These are phyloP conservation scores for Sugiyamaella marilandica DNA, from an alignment of 805 yeast species.

Conservation along the genomic window DNA sequence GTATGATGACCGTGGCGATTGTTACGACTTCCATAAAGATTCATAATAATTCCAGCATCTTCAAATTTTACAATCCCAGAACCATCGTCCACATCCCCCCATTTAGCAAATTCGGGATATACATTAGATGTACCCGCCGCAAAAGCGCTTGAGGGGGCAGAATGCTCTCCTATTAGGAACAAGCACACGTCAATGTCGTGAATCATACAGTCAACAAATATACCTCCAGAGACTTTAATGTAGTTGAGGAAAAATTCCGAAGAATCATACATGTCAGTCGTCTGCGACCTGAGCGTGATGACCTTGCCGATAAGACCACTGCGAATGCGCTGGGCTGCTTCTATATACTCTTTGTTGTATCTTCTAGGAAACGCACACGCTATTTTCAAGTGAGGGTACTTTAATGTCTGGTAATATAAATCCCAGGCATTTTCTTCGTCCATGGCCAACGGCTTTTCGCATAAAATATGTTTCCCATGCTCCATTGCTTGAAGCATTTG, in stretches of 20 bases:
- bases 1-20: constrained; percentile 24
- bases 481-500: constrained; percentile 12
- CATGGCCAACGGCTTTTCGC: constrained; percentile 15
- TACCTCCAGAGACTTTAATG: constrained; percentile 24
- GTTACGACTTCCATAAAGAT: constrained; percentile 20
- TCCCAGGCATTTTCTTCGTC: constrained; percentile 13
- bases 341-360: constrained; percentile 9
- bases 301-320: constrained; percentile 19
- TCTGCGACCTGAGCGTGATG: background rate
- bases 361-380: constrained; percentile 21
- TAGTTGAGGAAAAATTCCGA: constrained; percentile 14
- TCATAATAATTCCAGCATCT: constrained; percentile 12
- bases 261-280: background rate
- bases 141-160: constrained; percentile 17
- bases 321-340: constrained; percentile 12
- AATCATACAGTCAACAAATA: constrained; percentile 20
- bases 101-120: constrained; percentile 21
- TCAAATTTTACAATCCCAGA: constrained; percentile 19
- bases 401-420: background rate
- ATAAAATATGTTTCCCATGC: constrained; percentile 15
- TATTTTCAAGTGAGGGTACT: constrained; percentile 16
- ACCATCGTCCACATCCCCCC: constrained; percentile 25
- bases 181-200: constrained; percentile 24
- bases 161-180: constrained; percentile 18
- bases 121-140: constrained; percentile 21